Percentiles rank a stretch among this genome's conserved stretches.
Evolutionary conservation across 805 yeast species (phyloP).

Genomic region (Zygosaccharomyces kombuchaensis): DNA sequence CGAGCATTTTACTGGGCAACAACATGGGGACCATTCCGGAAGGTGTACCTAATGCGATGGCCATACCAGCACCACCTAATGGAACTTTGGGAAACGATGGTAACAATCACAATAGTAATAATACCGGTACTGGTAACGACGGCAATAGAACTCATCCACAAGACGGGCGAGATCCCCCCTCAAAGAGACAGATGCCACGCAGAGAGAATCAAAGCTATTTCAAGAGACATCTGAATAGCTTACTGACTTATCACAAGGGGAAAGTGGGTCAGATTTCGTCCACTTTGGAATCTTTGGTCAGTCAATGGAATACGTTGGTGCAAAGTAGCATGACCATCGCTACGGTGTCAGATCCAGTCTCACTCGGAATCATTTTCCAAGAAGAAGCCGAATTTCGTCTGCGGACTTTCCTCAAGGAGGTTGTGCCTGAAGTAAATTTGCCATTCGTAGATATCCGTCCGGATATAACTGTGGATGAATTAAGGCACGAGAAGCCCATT

Average conservation of each 20-base stretch:
- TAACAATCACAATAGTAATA: background rate
- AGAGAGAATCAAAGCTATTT: conserved; percentile 12
- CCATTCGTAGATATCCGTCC: conserved; percentile 57
- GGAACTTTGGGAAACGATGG: background rate
- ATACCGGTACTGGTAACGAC: background rate
- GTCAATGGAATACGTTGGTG: conserved; percentile 45
- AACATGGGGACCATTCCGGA: background rate
- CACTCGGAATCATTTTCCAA: conserved; percentile 50
- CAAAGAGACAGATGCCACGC: background rate
- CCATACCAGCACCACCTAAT: background rate
- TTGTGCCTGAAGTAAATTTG: conserved; percentile 41
- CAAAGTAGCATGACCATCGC: conserved; percentile 42
- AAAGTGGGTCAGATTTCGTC: conserved; percentile 41
- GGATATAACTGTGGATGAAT: conserved; percentile 40
- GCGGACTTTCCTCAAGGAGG: conserved; percentile 42
- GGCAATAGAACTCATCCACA: background rate
- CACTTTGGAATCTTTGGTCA: conserved; percentile 39
- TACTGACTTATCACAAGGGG: conserved; percentile 25
- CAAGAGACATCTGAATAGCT: conserved; percentile 26
- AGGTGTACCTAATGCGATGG: background rate
- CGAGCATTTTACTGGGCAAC: background rate
- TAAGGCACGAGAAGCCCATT: conserved; percentile 53
- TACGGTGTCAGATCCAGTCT: conserved; percentile 48
- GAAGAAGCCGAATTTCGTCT: conserved; percentile 59
- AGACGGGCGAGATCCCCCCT: background rate